Evolutionary conservation across 805 yeast genomes (phyloP).

Genomic region (Zygoascus biomembranicola): DNA sequence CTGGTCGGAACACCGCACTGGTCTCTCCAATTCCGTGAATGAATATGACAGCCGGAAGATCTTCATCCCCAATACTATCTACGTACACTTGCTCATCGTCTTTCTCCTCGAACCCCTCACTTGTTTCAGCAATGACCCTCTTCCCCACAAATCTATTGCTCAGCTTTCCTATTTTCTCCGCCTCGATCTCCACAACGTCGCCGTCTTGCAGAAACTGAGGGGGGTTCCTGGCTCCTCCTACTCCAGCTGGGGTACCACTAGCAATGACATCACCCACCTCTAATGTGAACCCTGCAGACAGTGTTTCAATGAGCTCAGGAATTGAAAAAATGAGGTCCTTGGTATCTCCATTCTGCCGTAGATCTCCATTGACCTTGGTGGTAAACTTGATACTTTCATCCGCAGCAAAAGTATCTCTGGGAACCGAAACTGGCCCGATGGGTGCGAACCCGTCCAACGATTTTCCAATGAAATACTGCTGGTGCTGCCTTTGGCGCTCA

Average conservation of each 20-base stretch:
- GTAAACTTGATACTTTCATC: slow-evolving; percentile 32
- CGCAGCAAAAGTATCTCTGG: slow-evolving; percentile 25
- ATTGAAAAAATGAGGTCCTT: slow-evolving; percentile 42
- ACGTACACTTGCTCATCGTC: not conserved
- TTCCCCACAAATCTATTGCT: not conserved
- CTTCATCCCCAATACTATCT: not conserved
- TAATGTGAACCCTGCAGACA: slow-evolving; percentile 45
- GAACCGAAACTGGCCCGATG: slow-evolving; percentile 45
- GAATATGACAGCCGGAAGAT: not conserved
- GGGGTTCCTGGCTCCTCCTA: slow-evolving; percentile 39
- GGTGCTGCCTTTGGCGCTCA: slow-evolving; percentile 43
- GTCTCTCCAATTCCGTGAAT: not conserved
- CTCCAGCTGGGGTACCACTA: slow-evolving; percentile 51
- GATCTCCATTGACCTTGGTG: slow-evolving; percentile 40
- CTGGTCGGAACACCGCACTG: not conserved
- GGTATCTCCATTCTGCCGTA: slow-evolving; percentile 39
- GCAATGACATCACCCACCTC: slow-evolving; percentile 46
- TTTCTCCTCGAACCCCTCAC: not conserved
- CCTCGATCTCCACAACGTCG: slow-evolving; percentile 26
- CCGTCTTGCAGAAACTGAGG: slow-evolving; percentile 35
- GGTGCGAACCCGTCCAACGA: slow-evolving; percentile 53
- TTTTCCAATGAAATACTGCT: slow-evolving; percentile 46
- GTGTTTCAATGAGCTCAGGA: slow-evolving; percentile 36
- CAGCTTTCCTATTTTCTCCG: slow-evolving; percentile 21
- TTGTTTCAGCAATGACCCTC: not conserved